A percentile compares a stretch with the other conserved stretches of the same genome.
Conservation (phyloP, 2,329 filamentous ascomycete genomes). For the Pyrenophora tritici-repentis region DNA sequence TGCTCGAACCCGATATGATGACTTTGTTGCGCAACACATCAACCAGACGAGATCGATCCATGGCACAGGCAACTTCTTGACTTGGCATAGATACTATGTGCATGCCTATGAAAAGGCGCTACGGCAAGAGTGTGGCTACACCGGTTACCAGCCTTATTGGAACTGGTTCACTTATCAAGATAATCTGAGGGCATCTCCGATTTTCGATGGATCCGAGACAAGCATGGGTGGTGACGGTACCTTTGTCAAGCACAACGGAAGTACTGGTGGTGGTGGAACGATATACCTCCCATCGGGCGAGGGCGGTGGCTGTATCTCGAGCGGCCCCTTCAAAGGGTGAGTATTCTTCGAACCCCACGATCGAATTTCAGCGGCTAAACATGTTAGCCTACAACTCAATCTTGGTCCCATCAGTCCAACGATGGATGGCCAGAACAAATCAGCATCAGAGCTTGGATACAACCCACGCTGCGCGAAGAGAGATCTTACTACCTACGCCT, state of each 20-base stretch:
- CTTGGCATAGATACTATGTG: constrained; percentile 47
- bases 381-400: constrained; percentile 23
- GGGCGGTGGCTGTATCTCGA: constrained; percentile 31
- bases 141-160: constrained; percentile 51
- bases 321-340: constrained; percentile 37
- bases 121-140: constrained; percentile 47
- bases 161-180: constrained; percentile 50
- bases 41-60: constrained; percentile 26
- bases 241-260: constrained; percentile 12
- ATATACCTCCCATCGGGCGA: constrained; percentile 14
- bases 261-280: constrained; percentile 19
- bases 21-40: constrained; percentile 34
- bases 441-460: constrained; percentile 18
- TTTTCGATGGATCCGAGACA: constrained; percentile 32
- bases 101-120: constrained; percentile 47
- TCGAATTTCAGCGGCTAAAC: background rate
- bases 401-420: constrained; percentile 26
- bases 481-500: constrained; percentile 37
- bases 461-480: constrained; percentile 44
- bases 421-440: constrained; percentile 14
- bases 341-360: background rate
- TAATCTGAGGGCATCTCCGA: constrained; percentile 33
- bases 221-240: constrained; percentile 45
- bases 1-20: constrained; percentile 31
- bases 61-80: constrained; percentile 26